A percentile compares a stretch with the other conserved stretches of the same genome.
These are phyloP conservation scores for Cyathus striatus DNA, from an alignment of 768 basidiomycete genomes.

Conservation along the genomic window DNA sequence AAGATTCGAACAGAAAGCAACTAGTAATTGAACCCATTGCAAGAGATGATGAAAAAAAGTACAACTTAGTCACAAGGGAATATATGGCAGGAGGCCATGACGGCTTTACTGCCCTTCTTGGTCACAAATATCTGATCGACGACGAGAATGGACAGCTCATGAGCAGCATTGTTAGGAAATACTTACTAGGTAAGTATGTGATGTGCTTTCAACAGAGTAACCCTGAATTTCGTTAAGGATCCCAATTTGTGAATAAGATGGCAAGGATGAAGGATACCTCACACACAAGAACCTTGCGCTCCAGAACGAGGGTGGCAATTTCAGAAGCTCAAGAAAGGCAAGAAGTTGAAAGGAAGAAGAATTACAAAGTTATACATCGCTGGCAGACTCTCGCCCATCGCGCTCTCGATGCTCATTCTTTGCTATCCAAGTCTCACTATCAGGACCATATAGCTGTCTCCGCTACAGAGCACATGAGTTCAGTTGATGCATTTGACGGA, in stretches of 20 bases:
- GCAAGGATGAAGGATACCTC: constrained; percentile 29
- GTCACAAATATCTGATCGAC: constrained; percentile 66
- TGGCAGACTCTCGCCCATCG: constrained; percentile 44
- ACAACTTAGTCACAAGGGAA: constrained; percentile 80
- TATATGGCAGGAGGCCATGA: constrained; percentile 86
- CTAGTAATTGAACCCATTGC: constrained; percentile 34
- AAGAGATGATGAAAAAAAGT: constrained; percentile 50
- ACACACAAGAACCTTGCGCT: constrained; percentile 28
- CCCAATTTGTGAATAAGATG: constrained; percentile 69
- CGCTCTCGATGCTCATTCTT: constrained; percentile 28
- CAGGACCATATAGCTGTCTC: constrained; percentile 54
- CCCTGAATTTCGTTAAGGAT: too few relatives aligned
- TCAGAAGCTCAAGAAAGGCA: constrained; percentile 25
- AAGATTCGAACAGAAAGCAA: constrained; percentile 15
- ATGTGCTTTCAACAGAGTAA: too few relatives aligned
- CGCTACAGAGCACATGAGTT: constrained; percentile 70
- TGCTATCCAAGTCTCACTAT: constrained; percentile 46
- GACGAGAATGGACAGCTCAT: constrained; percentile 79
- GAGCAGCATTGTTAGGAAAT: constrained; percentile 77
- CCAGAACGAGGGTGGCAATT: constrained; percentile 36
- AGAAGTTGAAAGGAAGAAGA: constrained; percentile 7
- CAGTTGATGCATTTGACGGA: constrained; percentile 72
- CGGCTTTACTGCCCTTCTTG: constrained; percentile 68
- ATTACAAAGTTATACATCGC: constrained; percentile 24
- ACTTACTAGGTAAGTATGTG: constrained; percentile 63